Evolutionary conservation across 345 rosid species (phyloP).

Genomic region (Pistacia atlantica): DNA sequence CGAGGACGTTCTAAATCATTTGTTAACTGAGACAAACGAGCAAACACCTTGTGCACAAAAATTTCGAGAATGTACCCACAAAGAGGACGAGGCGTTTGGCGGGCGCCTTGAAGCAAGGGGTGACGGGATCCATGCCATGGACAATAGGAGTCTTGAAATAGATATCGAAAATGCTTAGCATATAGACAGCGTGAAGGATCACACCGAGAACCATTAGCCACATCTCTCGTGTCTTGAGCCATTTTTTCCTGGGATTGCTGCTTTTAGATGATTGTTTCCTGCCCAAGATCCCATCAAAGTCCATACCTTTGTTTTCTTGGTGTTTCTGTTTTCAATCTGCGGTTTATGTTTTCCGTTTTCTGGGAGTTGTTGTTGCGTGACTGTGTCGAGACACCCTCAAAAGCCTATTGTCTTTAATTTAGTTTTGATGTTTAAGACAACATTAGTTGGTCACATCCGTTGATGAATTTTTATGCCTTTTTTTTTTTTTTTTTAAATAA

Average conservation of each 20-base stretch:
- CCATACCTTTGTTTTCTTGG: constrained; percentile 30
- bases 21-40: not conserved
- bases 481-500: constrained; percentile 36
- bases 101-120: constrained; percentile 72
- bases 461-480: constrained; percentile 30
- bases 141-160: constrained; percentile 97
- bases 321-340: too few species aligned
- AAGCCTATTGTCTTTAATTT: too few species aligned
- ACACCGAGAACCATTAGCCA: constrained; percentile 84
- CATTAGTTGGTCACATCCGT: too few species aligned
- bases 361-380: too few species aligned
- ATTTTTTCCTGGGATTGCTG: constrained; percentile 35
- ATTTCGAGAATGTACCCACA: constrained; percentile 46
- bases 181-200: constrained; percentile 83
- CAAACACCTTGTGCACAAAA: not conserved
- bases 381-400: too few species aligned
- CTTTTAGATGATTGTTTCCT: constrained; percentile 22
- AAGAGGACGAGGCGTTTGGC: constrained; percentile 92
- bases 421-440: too few species aligned
- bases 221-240: constrained; percentile 69
- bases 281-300: constrained; percentile 78
- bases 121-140: constrained; percentile 89
- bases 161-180: constrained; percentile 95
- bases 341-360: too few species aligned
- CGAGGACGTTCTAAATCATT: too few species aligned